Evolutionary conservation across 2,329 filamentous ascomycete genomes (phyloP).

Genomic region (Meredithiella fracta): DNA sequence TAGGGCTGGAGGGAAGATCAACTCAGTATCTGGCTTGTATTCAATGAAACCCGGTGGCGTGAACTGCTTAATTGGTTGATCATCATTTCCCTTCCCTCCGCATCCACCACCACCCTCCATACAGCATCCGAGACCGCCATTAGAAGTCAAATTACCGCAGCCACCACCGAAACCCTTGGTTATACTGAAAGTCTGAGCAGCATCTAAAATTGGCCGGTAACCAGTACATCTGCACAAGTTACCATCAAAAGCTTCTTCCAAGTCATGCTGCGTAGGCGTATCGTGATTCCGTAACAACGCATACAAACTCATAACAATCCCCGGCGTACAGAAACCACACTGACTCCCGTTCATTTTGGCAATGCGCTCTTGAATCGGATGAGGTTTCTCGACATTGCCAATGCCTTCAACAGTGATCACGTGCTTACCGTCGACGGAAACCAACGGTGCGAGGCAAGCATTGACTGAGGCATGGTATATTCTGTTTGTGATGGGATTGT

Average conservation of each 20-base stretch:
- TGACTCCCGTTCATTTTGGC: conserved; percentile 86
- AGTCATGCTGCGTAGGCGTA: conserved; percentile 58
- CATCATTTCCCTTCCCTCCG: conserved; percentile 41
- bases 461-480: conserved; percentile 97
- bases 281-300: conserved; percentile 76
- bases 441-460: conserved; percentile 81
- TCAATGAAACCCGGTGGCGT: conserved; percentile 84
- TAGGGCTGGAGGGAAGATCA: conserved; percentile 81
- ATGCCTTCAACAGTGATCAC: conserved; percentile 97
- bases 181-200: conserved; percentile 72
- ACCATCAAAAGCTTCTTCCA: conserved; percentile 94
- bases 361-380: conserved; percentile 80
- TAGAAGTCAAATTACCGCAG: conserved; percentile 32
- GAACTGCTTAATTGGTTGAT: conserved; percentile 48
- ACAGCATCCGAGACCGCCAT: conserved; percentile 45
- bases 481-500: conserved; percentile 78
- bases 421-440: conserved; percentile 92
- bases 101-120: conserved; percentile 48
- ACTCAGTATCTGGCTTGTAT: conserved; percentile 81
- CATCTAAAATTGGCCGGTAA: conserved; percentile 84
- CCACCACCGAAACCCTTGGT: conserved; percentile 21
- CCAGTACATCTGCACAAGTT: conserved; percentile 93
- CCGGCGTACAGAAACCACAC: conserved; percentile 87
- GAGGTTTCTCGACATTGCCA: conserved; percentile 69
- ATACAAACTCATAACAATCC: conserved; percentile 96